These are phyloP conservation scores for Peltaster fructicola DNA, from an alignment of 2,329 filamentous ascomycete species.

Conservation along the genomic window DNA sequence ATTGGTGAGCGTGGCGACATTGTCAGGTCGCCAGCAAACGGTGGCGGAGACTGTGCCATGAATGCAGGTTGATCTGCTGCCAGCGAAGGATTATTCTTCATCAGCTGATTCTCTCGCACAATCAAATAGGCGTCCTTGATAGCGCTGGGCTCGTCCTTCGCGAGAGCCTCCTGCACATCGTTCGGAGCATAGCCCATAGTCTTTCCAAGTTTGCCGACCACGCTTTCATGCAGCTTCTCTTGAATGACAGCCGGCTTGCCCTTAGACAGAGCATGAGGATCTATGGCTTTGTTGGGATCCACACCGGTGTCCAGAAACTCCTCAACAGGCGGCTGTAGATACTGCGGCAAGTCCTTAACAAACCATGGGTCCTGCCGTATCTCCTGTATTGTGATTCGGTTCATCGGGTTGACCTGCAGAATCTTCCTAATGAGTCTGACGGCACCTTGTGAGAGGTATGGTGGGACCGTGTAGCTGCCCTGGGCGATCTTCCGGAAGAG, in stretches of 20 bases:
- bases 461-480: slow-evolving; percentile 80
- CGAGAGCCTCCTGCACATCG: slow-evolving; percentile 86
- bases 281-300: slow-evolving; percentile 80
- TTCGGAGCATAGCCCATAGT: slow-evolving; percentile 95
- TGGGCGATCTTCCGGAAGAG: slow-evolving; percentile 96
- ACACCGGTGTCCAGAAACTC: slow-evolving; percentile 91
- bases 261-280: slow-evolving; percentile 63
- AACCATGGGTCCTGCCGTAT: slow-evolving; percentile 95
- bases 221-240: slow-evolving; percentile 77
- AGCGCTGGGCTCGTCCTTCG: slow-evolving; percentile 81
- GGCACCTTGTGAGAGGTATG: slow-evolving; percentile 76
- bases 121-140: slow-evolving; percentile 99
- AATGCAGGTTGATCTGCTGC: slow-evolving; percentile 36
- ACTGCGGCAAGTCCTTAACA: slow-evolving; percentile 64
- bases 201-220: slow-evolving; percentile 89
- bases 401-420: slow-evolving; percentile 87
- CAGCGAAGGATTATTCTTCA: slow-evolving; percentile 67
- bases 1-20: slow-evolving; percentile 15
- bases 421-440: slow-evolving; percentile 73
- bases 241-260: slow-evolving; percentile 62
- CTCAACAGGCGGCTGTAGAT: slow-evolving; percentile 72
- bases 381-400: slow-evolving; percentile 83
- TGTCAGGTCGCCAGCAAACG: slow-evolving; percentile 20
- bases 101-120: slow-evolving; percentile 91
- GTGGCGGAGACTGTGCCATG: slow-evolving; percentile 38